Evolutionary conservation across 2,329 filamentous ascomycete genomes (phyloP).

Genomic region (Sordariomycetes sp.): DNA sequence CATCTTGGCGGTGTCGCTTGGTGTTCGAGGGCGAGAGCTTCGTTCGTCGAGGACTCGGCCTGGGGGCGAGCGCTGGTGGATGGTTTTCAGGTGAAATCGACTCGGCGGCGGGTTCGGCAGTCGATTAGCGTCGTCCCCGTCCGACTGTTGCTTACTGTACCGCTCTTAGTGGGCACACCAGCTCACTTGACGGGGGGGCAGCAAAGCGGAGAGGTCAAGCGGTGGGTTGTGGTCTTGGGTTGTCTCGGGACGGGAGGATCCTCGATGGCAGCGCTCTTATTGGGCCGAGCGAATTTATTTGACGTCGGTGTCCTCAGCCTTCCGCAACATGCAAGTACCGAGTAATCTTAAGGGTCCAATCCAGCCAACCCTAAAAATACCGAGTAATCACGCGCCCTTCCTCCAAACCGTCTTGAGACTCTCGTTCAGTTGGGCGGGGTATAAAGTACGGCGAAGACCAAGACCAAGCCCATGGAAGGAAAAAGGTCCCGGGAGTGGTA

Average conservation of each 20-base stretch:
- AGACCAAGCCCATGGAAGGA: neutral
- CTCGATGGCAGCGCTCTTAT: neutral
- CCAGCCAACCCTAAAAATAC: too few relatives aligned
- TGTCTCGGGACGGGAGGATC: too few relatives aligned
- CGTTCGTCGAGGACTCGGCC: neutral
- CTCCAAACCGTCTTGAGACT: too few relatives aligned
- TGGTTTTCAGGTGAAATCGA: neutral
- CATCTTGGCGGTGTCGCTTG: constrained; percentile 20
- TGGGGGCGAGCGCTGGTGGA: neutral
- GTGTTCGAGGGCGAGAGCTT: constrained; percentile 14
- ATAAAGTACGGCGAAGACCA: neutral
- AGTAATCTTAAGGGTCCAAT: too few relatives aligned
- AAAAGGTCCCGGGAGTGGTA: neutral
- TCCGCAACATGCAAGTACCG: too few relatives aligned
- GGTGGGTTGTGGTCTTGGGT: too few relatives aligned
- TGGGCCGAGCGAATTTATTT: neutral
- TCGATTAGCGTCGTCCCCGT: neutral
- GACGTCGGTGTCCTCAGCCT: too few relatives aligned
- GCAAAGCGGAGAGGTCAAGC: neutral
- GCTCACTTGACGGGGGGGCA: neutral
- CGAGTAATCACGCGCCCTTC: too few relatives aligned
- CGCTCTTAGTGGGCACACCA: neutral
- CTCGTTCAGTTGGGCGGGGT: too few relatives aligned
- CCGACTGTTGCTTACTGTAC: neutral
- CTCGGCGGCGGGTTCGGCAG: neutral